Evolutionary conservation across 371 early-diverging fungal species (phyloP), one percentile per base, ranked within the genome.

Genomic region (Mucor ambiguus): DNA sequence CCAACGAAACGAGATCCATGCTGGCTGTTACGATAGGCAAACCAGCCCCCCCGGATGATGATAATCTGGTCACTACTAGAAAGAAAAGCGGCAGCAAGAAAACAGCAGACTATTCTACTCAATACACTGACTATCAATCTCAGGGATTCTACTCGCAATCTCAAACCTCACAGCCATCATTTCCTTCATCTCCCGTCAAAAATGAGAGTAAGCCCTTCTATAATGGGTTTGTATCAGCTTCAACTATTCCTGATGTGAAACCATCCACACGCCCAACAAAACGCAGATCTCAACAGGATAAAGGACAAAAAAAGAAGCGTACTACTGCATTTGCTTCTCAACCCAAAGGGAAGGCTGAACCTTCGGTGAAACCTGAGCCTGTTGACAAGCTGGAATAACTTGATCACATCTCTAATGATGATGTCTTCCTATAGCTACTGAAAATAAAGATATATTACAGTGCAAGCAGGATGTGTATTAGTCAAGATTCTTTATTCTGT

Each of bases 1-100:
- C 65, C 22, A 37, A 61, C 18, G 24, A 52, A 1, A 41, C 57
- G 1, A 46, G 70, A 48, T 9, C 32, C 2, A 61, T 64, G 58
- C 18, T 70, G 20, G 70, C 70, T 11, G 26, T 9, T 7, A 70
- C 66, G 0, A 35, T 65, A 6, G 32, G 29, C 11, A 56, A 33
- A 14, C 58, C 58, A 7, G 16, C 28, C 4, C 65, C 70, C 29
- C 29, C 48, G 2, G 56, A 55, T 26, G 67, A 67, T 57, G 35
- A 56, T n/a, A 7, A 33, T 12, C 43, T 67, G 26, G 44, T 56
- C 0, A 66, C 44, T 8, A 14, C 0, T 9, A 56, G 22, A 30
- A 29, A 29, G n/a, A 56, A 54, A 1, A 18, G 10, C 33, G 16
- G 32, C 16, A 32, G 14, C 52, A 52, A 52, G 28, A 24, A 52